Evolutionary conservation across 2,329 filamentous ascomycete genomes (phyloP).

Genomic region (Cordyceps pruinosa): DNA sequence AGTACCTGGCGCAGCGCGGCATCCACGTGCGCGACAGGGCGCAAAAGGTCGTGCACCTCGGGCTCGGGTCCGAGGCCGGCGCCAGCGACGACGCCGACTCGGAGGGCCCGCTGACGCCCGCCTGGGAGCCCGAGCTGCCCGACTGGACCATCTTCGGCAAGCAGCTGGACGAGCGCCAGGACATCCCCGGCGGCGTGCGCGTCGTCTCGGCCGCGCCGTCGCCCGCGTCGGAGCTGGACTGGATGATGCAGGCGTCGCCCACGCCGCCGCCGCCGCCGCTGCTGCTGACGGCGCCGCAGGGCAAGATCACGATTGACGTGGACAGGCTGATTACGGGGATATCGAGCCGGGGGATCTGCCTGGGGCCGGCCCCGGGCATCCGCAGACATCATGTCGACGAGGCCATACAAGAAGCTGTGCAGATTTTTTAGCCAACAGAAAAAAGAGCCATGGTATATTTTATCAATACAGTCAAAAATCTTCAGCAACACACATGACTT

Average conservation of each 20-base stretch:
- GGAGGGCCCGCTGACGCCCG: neutral
- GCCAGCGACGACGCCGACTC: neutral
- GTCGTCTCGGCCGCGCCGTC: neutral
- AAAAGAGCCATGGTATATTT: neutral
- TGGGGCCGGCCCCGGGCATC: conserved; percentile 10
- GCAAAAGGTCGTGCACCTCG: neutral
- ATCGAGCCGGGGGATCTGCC: neutral
- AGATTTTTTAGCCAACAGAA: neutral
- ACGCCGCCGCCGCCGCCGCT: neutral
- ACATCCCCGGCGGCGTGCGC: conserved; percentile 3
- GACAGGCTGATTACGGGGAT: conserved; percentile 3
- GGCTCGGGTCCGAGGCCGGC: neutral
- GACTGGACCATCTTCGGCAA: conserved; percentile 13
- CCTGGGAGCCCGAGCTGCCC: conserved; percentile 9
- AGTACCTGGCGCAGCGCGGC: conserved; percentile 9
- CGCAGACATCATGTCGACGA: conserved; percentile 9
- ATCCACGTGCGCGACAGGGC: conserved; percentile 3
- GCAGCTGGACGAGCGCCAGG: conserved; percentile 3
- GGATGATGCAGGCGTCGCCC: neutral
- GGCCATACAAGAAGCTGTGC: conserved; percentile 10
- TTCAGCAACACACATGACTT: no score
- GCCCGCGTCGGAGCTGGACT: neutral
- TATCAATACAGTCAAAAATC: no score
- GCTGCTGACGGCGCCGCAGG: neutral
- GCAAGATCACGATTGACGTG: conserved; percentile 7